A percentile compares a stretch with the other conserved stretches of the same genome.
These are phyloP conservation scores for Kodamaea sp. DNA, from an alignment of 1,139 yeast genomes.

Conservation along the genomic window DNA sequence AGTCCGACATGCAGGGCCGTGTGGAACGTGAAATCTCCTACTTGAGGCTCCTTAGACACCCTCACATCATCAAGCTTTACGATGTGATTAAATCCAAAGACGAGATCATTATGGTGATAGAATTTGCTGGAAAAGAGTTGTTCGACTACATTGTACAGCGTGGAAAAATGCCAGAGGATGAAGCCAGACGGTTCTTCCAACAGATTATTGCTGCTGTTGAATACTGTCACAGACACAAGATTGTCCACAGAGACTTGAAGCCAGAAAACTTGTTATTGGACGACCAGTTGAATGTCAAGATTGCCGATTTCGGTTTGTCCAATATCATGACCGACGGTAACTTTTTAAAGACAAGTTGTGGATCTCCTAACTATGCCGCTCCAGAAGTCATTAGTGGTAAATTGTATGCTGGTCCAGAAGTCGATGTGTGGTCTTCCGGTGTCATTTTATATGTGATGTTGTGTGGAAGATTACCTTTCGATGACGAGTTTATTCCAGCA, in stretches of 20 bases:
- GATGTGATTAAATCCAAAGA: constrained; percentile 96
- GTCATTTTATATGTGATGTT: constrained; percentile 95
- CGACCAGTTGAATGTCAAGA: constrained; percentile 88
- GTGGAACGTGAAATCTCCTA: constrained; percentile 94
- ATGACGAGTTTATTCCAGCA: constrained; percentile 96
- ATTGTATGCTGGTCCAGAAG: constrained; percentile 97
- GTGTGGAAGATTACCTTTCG: constrained; percentile 96
- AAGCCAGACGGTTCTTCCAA: constrained; percentile 93
- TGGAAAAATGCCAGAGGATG: constrained; percentile 93
- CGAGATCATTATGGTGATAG: constrained; percentile 97
- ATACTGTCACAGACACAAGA: constrained; percentile 96
- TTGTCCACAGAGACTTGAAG: constrained; percentile 94
- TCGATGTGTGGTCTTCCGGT: constrained; percentile 98
- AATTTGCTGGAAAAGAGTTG: constrained; percentile 93
- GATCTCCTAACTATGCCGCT: constrained; percentile 97
- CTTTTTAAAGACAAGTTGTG: constrained; percentile 92
- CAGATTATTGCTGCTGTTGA: constrained; percentile 98
- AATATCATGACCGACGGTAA: constrained; percentile 99
- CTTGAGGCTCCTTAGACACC: constrained; percentile 85
- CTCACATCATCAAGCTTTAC: constrained; percentile 93
- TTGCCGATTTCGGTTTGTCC: constrained; percentile 94
- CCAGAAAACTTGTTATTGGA: constrained; percentile 92
- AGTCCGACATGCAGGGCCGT: constrained; percentile 96
- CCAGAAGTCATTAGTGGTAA: constrained; percentile 98
- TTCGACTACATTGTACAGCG: constrained; percentile 95